Base-by-base conservation (phyloP, 257 asterid genomes). In the Penstemon davidsonii region DNA sequence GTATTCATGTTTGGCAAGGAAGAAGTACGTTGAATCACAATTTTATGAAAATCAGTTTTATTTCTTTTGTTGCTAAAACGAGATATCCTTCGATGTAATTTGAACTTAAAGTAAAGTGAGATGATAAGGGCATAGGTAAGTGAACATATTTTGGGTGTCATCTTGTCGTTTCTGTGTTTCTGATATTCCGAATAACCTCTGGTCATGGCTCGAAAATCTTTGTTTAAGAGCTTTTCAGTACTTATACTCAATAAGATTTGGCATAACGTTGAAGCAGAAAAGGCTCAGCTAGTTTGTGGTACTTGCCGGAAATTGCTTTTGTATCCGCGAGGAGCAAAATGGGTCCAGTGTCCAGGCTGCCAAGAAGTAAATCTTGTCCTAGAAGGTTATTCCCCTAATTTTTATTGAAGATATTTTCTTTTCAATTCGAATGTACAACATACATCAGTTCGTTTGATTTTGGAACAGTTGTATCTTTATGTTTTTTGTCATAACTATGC, bases 261-360 rank as follows among this genome's bases (percentile, higher is more conserved):
- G 18, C 38, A 10, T 56, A 55, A n/a, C 66, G 36, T 64, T 71
- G 73, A 57, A 78, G 80, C 90, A 90, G 98, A 82, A 52, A 82
- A 75, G 73, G 92, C 86, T 58, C 97, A 93, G 81, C 85, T 93
- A 75, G 92, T 90, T 55, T 93, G 97, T 85, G 96, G 99, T 75
- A 79, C 85, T 63, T 90, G 97, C 87, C 89, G 83, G 40, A 78
- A 79, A 68, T 78, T 93, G 65, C 86, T 89, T 68, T 57, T 84
- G 76, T 93, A 93, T 78, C 95, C 94, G 4, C 87, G 83, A 59
- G 99, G 96, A 47, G 75, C 86, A 57, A 90, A 88, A 71, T 80
- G 80, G 88, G 93, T 93, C 33, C 86, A 85, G 63, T 93, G 97
- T 68, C 83, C 92, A 2, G 83, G 81, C 78, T 93, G 99, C 91